Percentiles rank a stretch among this genome's conserved stretches.
Evolutionary conservation across 176 grass and related monocot species (phyloP).

Genomic region (Oryza glaberrima): DNA sequence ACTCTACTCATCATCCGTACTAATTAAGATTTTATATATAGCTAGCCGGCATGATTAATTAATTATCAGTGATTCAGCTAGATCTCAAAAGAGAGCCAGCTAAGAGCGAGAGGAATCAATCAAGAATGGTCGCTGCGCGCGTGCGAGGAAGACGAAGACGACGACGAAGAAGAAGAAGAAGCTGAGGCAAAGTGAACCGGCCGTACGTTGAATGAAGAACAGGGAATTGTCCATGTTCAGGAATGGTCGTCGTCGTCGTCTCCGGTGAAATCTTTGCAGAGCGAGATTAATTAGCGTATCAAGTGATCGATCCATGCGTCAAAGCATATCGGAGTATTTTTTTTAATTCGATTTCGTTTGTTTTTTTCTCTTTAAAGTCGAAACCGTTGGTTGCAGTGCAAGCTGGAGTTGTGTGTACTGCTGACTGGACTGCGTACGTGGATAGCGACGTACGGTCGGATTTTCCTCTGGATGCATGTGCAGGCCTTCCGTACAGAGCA

Average conservation of each 20-base stretch:
- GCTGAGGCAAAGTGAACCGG: not conserved
- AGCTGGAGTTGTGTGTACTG: too few species aligned
- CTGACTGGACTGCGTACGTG: too few species aligned
- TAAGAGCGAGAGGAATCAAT: not conserved
- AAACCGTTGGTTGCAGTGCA: too few species aligned
- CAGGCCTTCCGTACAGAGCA: conserved; percentile 4
- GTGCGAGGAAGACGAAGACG: conserved; percentile 2
- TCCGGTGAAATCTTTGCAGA: too few species aligned
- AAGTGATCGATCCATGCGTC: too few species aligned
- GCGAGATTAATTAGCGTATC: too few species aligned
- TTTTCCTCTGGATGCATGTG: not conserved
- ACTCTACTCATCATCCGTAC: too few species aligned
- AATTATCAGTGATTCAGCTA: not conserved
- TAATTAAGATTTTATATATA: too few species aligned
- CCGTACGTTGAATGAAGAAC: conserved; percentile 31
- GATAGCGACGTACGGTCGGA: too few species aligned
- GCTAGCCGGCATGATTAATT: too few species aligned
- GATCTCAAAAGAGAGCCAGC: not conserved
- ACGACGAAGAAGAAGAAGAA: too few species aligned
- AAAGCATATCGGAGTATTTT: too few species aligned
- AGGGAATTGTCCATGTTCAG: not conserved
- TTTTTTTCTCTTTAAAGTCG: not conserved
- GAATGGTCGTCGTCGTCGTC: conserved; percentile 2
- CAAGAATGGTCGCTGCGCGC: conserved; percentile 38
- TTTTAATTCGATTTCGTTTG: not conserved